Conservation (phyloP, 129 eudicot genomes). For the Pulicaria dysenterica region DNA sequence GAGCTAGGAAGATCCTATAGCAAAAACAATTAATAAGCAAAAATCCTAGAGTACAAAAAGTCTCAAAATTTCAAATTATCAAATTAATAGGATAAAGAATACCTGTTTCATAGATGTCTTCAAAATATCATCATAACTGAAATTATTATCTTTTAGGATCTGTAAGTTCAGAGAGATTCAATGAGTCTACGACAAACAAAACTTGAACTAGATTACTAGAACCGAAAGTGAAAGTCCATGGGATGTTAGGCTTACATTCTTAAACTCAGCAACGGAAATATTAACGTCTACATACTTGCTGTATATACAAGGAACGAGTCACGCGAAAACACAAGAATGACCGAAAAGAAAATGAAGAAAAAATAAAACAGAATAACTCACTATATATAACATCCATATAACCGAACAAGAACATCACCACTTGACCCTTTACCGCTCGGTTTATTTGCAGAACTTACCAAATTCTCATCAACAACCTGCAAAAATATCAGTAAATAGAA, state of each 20-base stretch:
- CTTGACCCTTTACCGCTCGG: constrained; percentile 47
- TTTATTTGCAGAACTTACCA: constrained; percentile 32
- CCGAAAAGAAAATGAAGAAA: background rate
- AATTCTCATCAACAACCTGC: constrained; percentile 57
- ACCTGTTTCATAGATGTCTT: constrained; percentile 56
- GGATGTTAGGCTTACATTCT: constrained; percentile 47
- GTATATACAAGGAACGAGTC: constrained; percentile 26
- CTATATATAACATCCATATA: constrained; percentile 62
- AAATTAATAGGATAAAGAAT: background rate
- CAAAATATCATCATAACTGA: constrained; percentile 35
- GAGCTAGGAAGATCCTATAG: constrained; percentile 49
- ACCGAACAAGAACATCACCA: constrained; percentile 58
- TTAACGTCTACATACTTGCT: constrained; percentile 50
- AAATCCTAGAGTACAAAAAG: constrained; percentile 11
- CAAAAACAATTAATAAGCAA: constrained; percentile 19
- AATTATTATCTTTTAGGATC: constrained; percentile 44
- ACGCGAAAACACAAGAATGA: background rate
- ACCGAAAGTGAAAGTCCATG: constrained; percentile 9
- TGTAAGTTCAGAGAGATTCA: constrained; percentile 19
- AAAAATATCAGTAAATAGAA: constrained; percentile 9
- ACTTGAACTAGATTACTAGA: constrained; percentile 21
- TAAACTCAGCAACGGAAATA: constrained; percentile 43
- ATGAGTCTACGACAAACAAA: constrained; percentile 17
- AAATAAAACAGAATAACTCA: constrained; percentile 30
- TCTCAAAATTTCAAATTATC: background rate